phyloP scores from a whole-genome alignment of 2,329 filamentous ascomycete species.

The Colletotrichum nymphaeae region DNA sequence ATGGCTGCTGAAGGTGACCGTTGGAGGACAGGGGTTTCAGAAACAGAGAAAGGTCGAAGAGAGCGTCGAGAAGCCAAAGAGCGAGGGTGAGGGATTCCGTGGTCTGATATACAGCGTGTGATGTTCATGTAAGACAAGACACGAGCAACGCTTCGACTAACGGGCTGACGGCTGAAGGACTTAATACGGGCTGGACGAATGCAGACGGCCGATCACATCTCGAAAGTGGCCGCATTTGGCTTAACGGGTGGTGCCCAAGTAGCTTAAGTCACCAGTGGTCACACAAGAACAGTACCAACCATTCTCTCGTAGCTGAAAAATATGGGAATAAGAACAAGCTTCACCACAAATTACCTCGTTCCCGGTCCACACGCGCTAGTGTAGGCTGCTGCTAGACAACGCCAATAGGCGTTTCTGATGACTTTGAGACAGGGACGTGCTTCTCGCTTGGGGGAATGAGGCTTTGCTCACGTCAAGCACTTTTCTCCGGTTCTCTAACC shows the following conservation, averaged over 20 bases:
- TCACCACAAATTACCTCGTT: conserved; percentile 2
- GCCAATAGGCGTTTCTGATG: neutral
- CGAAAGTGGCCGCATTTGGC: conserved; percentile 14
- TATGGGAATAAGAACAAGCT: neutral
- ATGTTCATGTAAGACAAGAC: neutral
- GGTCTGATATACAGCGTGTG: conserved; percentile 15
- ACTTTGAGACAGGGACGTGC: neutral
- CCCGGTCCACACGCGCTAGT: conserved; percentile 9
- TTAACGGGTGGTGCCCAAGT: neutral
- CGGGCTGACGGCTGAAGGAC: neutral
- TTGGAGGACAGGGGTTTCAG: neutral
- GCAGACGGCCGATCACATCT: conserved; percentile 1
- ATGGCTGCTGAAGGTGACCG: neutral
- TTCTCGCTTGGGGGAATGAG: conserved; percentile 1
- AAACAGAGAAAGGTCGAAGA: neutral
- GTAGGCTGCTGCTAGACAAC: conserved; percentile 1
- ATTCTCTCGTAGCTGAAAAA: neutral
- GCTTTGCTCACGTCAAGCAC: neutral
- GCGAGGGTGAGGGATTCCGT: neutral
- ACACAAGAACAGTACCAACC: neutral
- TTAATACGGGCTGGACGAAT: conserved; percentile 1
- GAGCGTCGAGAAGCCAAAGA: too few species aligned
- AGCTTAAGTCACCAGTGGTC: neutral
- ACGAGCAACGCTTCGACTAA: neutral
- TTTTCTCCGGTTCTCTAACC: neutral